Evolutionary conservation across 805 yeast species (phyloP).

Genomic region (Candida broadrunensis): DNA sequence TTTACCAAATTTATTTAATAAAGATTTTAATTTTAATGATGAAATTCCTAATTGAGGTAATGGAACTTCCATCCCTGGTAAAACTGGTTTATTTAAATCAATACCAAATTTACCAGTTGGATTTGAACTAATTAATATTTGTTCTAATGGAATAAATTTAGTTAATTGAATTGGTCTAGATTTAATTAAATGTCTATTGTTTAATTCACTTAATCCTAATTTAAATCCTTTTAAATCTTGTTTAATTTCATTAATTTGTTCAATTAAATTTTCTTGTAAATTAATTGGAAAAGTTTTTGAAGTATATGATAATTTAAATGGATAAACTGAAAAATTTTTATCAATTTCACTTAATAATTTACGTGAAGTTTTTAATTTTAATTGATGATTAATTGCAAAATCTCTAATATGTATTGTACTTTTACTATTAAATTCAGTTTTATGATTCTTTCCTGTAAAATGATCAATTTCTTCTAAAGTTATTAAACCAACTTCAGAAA

Average conservation of each 20-base stretch:
- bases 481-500: slow-evolving; percentile 60
- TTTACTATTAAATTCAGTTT: slow-evolving; percentile 51
- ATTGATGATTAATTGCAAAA: slow-evolving; percentile 73
- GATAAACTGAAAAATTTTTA: slow-evolving; percentile 76
- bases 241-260: slow-evolving; percentile 44
- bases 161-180: slow-evolving; percentile 71
- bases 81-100: slow-evolving; percentile 61
- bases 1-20: slow-evolving; percentile 37
- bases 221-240: slow-evolving; percentile 59
- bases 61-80: slow-evolving; percentile 75
- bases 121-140: slow-evolving; percentile 59
- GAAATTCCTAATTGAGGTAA: slow-evolving; percentile 72
- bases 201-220: slow-evolving; percentile 76
- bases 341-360: slow-evolving; percentile 68
- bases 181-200: slow-evolving; percentile 75
- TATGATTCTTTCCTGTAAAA: slow-evolving; percentile 59
- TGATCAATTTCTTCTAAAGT: slow-evolving; percentile 67
- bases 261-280: slow-evolving; percentile 19
- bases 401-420: slow-evolving; percentile 82
- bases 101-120: slow-evolving; percentile 66
- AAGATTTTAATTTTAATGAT: slow-evolving; percentile 61
- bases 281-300: slow-evolving; percentile 61
- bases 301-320: slow-evolving; percentile 80
- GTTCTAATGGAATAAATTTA: slow-evolving; percentile 68
- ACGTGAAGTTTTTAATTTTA: slow-evolving; percentile 75